Base-by-base conservation (phyloP, 2,329 filamentous ascomycete genomes). In the Botrytis fragariae region DNA sequence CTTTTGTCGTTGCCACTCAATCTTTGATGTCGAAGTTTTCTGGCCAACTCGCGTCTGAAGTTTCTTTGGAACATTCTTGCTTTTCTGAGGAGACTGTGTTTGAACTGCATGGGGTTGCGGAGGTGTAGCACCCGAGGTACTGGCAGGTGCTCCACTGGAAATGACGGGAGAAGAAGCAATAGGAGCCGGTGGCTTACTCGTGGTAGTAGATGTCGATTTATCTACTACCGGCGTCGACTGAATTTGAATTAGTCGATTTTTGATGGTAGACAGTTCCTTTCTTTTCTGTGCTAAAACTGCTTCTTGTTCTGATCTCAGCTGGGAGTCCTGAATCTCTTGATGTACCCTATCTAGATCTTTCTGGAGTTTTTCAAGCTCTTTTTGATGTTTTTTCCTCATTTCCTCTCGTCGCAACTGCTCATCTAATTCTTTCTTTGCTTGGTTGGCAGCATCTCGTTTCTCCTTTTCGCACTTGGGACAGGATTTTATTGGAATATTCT, bases 1-100 rank as follows among this genome's bases (percentile, higher is more conserved):
- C 78, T 93, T 93, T 76, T 90, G 85, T 1, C 83, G 78, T 22
- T 90, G 81, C 92, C 91, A 94, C 29, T 93, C 89, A 1, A 82
- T 81, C 0, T 81, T 80, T 0, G 88, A 75, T 3, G 69, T 20
- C 1, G 79, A 80, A 54, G 63, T 61, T n/a, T 79, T 78, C n/a
- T 79, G 76, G 14, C 73, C 70, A 32, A 77, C 45, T 12, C 14
- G 4, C 8, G 25, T 59, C 60, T 77, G 75, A 18, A 78, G 68
- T n/a, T 75, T 65, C 22, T 76, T 57, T 32, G 65, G 72, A 45
- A 77, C 48, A 42, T 76, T 75, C 25, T 67, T 45, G 7, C 25
- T 45, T 22, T 44, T 59, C 4, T n/a, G 9, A 1, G n/a, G 32
- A 7, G 35, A 51, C 14, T 25, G 67, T n/a, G 20, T 5, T 44